Percentiles rank a stretch among this genome's conserved stretches.
phyloP scores from a whole-genome alignment of 129 eudicot genomes.

The Artemisia annua region DNA sequence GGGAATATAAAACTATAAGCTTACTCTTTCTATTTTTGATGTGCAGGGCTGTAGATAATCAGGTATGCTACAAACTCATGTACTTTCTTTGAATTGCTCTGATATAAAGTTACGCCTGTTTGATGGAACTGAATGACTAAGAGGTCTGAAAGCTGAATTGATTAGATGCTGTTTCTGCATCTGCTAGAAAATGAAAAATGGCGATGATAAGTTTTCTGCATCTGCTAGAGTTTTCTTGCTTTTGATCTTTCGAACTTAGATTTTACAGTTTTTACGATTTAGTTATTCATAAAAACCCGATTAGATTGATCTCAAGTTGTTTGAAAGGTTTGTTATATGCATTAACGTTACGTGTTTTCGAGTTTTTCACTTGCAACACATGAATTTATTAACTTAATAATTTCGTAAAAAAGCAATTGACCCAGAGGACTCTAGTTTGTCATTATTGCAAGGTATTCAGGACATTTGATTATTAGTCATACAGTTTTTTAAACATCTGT shows the following conservation, averaged over 20 bases:
- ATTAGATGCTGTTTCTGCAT: not conserved
- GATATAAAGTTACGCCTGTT: conserved; percentile 5
- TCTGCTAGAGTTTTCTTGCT: not conserved
- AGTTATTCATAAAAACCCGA: not conserved
- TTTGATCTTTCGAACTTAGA: not conserved
- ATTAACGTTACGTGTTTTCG: not conserved
- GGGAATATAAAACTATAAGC: not conserved
- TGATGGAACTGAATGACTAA: not conserved
- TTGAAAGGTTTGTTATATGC: not conserved
- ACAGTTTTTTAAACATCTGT: not conserved
- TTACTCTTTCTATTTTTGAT: not conserved
- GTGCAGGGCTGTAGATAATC: conserved; percentile 89
- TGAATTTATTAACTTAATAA: not conserved
- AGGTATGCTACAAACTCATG: conserved; percentile 47
- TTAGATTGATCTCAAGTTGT: conserved; percentile 1
- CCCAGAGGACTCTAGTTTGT: not conserved
- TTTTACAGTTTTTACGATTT: not conserved
- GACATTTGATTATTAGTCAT: not conserved
- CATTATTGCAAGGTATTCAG: conserved; percentile 1
- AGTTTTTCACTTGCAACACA: not conserved
- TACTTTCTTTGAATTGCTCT: not conserved
- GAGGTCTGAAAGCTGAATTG: conserved; percentile 16
- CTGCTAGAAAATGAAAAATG: not conserved
- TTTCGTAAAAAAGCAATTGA: not conserved
- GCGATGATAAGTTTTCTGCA: not conserved